These are phyloP conservation scores for Orychophragmus violaceus DNA, from an alignment of 345 rosid species.

Conservation along the genomic window DNA sequence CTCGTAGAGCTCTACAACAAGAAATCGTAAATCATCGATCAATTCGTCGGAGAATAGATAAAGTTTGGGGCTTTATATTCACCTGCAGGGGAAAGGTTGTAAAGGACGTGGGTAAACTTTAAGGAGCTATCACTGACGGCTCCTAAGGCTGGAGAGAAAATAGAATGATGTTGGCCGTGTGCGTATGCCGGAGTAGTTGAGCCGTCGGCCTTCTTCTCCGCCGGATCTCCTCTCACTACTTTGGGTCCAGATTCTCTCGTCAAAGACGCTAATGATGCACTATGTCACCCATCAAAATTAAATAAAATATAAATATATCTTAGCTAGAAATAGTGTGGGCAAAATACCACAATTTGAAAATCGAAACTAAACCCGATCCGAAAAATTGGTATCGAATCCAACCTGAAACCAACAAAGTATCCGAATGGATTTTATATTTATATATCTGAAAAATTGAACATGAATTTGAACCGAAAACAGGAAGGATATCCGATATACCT, in stretches of 20 bases:
- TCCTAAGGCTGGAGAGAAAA: slow-evolving; percentile 48
- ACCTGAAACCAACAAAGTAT: too few relatives aligned
- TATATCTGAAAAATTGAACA: too few relatives aligned
- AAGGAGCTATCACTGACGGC: slow-evolving; percentile 77
- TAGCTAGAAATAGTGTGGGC: too few relatives aligned
- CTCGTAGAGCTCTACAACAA: slow-evolving; percentile 76
- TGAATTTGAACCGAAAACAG: too few relatives aligned
- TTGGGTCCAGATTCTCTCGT: slow-evolving; percentile 88
- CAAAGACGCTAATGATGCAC: slow-evolving; percentile 94
- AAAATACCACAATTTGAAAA: too few relatives aligned
- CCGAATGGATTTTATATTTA: too few relatives aligned
- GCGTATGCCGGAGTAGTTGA: slow-evolving; percentile 36
- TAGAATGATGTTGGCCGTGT: slow-evolving; percentile 33
- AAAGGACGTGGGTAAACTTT: slow-evolving; percentile 88
- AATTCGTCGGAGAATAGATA: too few relatives aligned
- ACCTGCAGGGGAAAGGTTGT: slow-evolving; percentile 97
- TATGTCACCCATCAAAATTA: slow-evolving; percentile 15
- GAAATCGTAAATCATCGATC: background rate
- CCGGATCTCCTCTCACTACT: slow-evolving; percentile 84
- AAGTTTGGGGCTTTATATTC: too few relatives aligned
- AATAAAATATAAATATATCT: background rate
- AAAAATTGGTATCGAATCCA: too few relatives aligned
- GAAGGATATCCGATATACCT: too few relatives aligned
- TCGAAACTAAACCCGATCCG: too few relatives aligned
- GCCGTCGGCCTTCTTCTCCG: slow-evolving; percentile 42